Conservation (phyloP, 495 filamentous ascomycete genomes). For the Trichoderma reesei region DNA sequence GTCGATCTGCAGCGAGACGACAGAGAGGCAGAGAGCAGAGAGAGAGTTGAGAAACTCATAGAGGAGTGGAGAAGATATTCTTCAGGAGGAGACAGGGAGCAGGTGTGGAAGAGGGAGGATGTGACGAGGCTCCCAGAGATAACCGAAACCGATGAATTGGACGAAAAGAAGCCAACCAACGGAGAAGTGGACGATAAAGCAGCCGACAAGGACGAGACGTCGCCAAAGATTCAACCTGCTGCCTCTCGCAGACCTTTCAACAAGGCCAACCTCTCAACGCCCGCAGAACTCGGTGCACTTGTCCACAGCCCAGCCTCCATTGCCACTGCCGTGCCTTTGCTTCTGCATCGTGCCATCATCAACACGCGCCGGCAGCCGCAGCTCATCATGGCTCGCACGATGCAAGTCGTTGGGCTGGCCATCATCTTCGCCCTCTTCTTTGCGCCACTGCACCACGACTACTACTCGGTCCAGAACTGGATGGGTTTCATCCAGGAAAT, state of each 20-base stretch:
- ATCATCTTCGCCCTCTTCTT: constrained; percentile 62
- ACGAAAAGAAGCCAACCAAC: not conserved
- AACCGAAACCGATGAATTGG: not conserved
- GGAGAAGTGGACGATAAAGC: not conserved
- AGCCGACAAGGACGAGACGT: not conserved
- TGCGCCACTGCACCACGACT: constrained; percentile 57
- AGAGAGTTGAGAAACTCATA: constrained; percentile 50
- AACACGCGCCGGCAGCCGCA: constrained; percentile 59
- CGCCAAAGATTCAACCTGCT: not conserved
- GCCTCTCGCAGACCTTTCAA: constrained; percentile 14
- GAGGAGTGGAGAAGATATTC: constrained; percentile 32
- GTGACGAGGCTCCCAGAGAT: not conserved
- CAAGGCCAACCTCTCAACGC: constrained; percentile 43
- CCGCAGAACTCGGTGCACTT: constrained; percentile 59
- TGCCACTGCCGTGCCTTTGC: constrained; percentile 47
- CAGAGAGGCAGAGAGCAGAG: constrained; percentile 47
- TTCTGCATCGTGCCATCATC: constrained; percentile 52
- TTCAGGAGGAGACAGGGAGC: not conserved
- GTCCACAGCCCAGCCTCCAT: constrained; percentile 52
- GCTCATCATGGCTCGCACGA: constrained; percentile 52
- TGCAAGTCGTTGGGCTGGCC: constrained; percentile 57
- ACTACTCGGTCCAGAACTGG: constrained; percentile 57
- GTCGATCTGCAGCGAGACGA: constrained; percentile 55
- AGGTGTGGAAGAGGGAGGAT: not conserved
- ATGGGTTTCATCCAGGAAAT: constrained; percentile 63